A percentile compares a stretch with the other conserved stretches of the same genome.
These are phyloP conservation scores for Pyrrhoderma noxium DNA, from an alignment of 1,284 basidiomycete genomes.

Conservation along the genomic window DNA sequence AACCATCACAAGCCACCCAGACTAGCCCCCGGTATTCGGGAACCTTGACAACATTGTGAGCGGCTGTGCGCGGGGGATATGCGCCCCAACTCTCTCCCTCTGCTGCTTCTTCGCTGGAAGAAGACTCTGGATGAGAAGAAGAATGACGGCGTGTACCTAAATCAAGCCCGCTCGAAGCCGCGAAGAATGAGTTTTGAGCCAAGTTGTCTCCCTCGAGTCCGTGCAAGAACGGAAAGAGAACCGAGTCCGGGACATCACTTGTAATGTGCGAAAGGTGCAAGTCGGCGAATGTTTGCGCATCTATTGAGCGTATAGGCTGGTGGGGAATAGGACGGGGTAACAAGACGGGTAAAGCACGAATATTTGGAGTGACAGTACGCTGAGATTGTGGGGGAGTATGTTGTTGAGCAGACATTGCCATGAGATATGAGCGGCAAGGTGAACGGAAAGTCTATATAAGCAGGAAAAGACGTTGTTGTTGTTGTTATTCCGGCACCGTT, in stretches of 20 bases:
- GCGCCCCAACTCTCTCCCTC: neutral
- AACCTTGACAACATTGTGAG: slow-evolving; percentile 27
- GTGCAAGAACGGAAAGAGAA: slow-evolving; percentile 80
- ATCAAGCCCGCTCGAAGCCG: slow-evolving; percentile 29
- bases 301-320: slow-evolving; percentile 43
- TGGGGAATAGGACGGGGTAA: slow-evolving; percentile 33
- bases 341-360: slow-evolving; percentile 30
- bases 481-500: no score
- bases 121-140: no score
- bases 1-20: slow-evolving; percentile 69
- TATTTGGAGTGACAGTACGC: neutral
- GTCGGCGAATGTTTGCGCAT: slow-evolving; percentile 47
- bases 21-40: slow-evolving; percentile 55
- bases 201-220: slow-evolving; percentile 74
- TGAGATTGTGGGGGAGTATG: no score
- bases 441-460: no score
- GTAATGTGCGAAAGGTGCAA: slow-evolving; percentile 58
- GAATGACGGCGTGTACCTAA: slow-evolving; percentile 17
- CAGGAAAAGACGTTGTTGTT: no score
- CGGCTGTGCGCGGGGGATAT: neutral
- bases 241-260: slow-evolving; percentile 64
- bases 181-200: slow-evolving; percentile 74
- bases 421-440: no score
- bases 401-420: no score
- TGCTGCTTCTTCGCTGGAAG: neutral